Evolutionary conservation across 2,329 filamentous ascomycete species (phyloP).

Genomic region (Phialophora verrucosa): DNA sequence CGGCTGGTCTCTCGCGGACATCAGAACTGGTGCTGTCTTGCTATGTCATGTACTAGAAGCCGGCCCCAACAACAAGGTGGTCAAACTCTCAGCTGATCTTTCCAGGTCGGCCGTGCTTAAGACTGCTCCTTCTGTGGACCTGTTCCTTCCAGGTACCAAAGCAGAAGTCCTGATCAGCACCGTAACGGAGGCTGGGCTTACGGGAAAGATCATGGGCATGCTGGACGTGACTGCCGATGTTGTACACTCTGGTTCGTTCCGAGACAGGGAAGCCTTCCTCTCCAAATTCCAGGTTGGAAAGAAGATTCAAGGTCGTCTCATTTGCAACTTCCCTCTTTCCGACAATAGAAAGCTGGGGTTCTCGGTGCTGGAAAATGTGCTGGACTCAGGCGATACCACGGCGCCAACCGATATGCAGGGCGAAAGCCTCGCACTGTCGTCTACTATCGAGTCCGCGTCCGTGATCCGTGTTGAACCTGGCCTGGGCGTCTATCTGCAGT

Average conservation of each 20-base stretch:
- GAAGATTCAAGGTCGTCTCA: conserved; percentile 83
- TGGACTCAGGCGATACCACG: conserved; percentile 60
- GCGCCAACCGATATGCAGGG: conserved; percentile 51
- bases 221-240: conserved; percentile 89
- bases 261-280: conserved; percentile 66
- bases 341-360: conserved; percentile 84
- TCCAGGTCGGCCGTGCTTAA: conserved; percentile 59
- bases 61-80: conserved; percentile 77
- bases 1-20: conserved; percentile 65
- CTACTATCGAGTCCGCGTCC: conserved; percentile 77
- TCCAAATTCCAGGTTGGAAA: conserved; percentile 80
- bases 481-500: conserved; percentile 79
- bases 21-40: conserved; percentile 84
- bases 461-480: conserved; percentile 79
- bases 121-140: conserved; percentile 83
- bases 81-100: conserved; percentile 80
- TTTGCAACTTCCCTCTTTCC: conserved; percentile 82
- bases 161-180: conserved; percentile 84
- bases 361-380: conserved; percentile 83
- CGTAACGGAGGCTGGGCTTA: conserved; percentile 73
- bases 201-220: conserved; percentile 89
- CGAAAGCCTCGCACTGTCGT: conserved; percentile 65
- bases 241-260: conserved; percentile 81
- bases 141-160: conserved; percentile 88
- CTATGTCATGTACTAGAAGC: conserved; percentile 80